phyloP scores from a whole-genome alignment of 2,329 filamentous ascomycete genomes.

The Plenodomus tracheiphilus region DNA sequence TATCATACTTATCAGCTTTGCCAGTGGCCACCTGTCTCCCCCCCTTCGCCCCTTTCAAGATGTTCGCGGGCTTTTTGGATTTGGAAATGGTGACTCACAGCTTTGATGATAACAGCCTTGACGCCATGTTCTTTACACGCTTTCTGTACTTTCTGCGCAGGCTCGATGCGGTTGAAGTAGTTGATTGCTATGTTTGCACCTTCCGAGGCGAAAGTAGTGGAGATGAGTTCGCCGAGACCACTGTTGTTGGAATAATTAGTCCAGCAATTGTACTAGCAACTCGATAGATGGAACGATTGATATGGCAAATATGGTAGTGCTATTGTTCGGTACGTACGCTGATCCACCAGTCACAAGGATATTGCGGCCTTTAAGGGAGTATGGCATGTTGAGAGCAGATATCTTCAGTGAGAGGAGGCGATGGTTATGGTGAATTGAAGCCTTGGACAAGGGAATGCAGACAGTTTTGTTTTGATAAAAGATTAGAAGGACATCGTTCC shows the following conservation, averaged over 20 bases:
- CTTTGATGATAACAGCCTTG: constrained; percentile 62
- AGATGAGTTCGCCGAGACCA: constrained; percentile 72
- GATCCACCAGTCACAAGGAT: constrained; percentile 68
- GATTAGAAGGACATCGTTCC: too few species aligned
- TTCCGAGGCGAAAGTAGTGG: constrained; percentile 67
- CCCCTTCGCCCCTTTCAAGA: too few species aligned
- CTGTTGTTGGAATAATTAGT: too few species aligned
- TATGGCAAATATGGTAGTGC: background rate
- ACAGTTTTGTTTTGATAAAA: too few species aligned
- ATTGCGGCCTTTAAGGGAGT: constrained; percentile 63
- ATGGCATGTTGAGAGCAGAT: constrained; percentile 59
- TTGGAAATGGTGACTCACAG: too few species aligned
- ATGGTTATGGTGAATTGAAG: too few species aligned
- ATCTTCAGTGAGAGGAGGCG: too few species aligned
- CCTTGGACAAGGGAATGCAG: too few species aligned
- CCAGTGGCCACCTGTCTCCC: too few species aligned
- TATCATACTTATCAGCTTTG: constrained; percentile 28
- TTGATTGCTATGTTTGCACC: constrained; percentile 75
- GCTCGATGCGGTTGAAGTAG: constrained; percentile 64
- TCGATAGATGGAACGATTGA: too few species aligned
- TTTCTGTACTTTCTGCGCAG: constrained; percentile 62
- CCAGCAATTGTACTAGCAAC: too few species aligned
- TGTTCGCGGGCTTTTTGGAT: too few species aligned
- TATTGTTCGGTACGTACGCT: constrained; percentile 50
- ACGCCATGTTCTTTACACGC: constrained; percentile 58